Evolutionary conservation across 306 rosid species (phyloP).

Genomic region (Potentilla sterilis): DNA sequence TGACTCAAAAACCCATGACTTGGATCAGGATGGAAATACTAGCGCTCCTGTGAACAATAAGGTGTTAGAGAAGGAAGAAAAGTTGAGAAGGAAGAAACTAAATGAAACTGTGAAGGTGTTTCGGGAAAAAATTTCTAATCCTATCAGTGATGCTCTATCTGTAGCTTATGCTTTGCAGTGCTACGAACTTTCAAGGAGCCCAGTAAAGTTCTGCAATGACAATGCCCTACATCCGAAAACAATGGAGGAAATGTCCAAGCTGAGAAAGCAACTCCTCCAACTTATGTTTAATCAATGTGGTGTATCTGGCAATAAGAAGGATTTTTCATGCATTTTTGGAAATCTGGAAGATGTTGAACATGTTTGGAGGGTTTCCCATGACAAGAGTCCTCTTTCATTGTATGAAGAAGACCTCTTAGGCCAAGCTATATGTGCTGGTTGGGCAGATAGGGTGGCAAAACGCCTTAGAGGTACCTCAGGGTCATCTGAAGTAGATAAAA

Average conservation of each 20-base stretch:
- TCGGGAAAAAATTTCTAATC: slow-evolving; percentile 62
- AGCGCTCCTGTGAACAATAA: slow-evolving; percentile 25
- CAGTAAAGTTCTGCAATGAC: slow-evolving; percentile 56
- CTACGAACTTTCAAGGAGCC: slow-evolving; percentile 58
- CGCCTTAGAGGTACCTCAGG: slow-evolving; percentile 53
- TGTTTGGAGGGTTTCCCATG: slow-evolving; percentile 55
- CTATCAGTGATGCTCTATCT: slow-evolving; percentile 72
- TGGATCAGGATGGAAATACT: slow-evolving; percentile 36
- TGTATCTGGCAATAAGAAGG: slow-evolving; percentile 43
- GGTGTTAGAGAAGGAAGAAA: slow-evolving; percentile 44
- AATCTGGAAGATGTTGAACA: slow-evolving; percentile 55
- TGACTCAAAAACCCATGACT: slow-evolving; percentile 35
- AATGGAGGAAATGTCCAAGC: slow-evolving; percentile 93
- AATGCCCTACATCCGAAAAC: slow-evolving; percentile 76
- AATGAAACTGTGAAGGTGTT: slow-evolving; percentile 60
- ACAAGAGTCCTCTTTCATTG: slow-evolving; percentile 57
- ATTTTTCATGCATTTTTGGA: slow-evolving; percentile 69
- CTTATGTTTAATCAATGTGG: slow-evolving; percentile 56
- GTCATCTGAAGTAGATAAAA: slow-evolving; percentile 41
- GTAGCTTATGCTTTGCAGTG: slow-evolving; percentile 75
- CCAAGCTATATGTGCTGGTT: slow-evolving; percentile 95
- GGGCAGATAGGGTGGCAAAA: slow-evolving; percentile 94
- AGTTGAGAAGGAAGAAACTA: slow-evolving; percentile 56
- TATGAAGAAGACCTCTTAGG: slow-evolving; percentile 74
- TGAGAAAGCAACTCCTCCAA: slow-evolving; percentile 71